Percentiles rank a stretch among this genome's conserved stretches.
Conservation (phyloP, 257 asterid species). For the Rubia yunnanensis region DNA sequence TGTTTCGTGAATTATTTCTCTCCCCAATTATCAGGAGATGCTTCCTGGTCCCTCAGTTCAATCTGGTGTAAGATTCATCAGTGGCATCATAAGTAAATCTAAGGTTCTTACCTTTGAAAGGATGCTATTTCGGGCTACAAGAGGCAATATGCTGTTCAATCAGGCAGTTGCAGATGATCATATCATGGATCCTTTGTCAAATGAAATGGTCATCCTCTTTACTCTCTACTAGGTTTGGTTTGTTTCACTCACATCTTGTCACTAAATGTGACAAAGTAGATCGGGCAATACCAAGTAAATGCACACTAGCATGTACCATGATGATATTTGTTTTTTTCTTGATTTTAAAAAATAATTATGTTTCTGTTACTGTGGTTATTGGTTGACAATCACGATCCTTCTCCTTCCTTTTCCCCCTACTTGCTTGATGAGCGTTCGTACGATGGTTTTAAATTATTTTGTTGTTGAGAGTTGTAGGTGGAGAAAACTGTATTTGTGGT, state of each 20-base stretch:
- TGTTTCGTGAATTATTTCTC: background rate
- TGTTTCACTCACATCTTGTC: background rate
- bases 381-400: background rate
- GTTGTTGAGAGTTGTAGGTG: constrained; percentile 45
- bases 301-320: background rate
- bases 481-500: constrained; percentile 88
- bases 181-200: constrained; percentile 73
- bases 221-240: background rate
- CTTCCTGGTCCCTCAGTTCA: constrained; percentile 68
- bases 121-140: constrained; percentile 94
- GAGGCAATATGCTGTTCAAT: constrained; percentile 97
- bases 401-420: constrained; percentile 3
- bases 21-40: constrained; percentile 58
- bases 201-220: constrained; percentile 60
- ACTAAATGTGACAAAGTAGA: background rate
- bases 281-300: background rate
- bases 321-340: background rate
- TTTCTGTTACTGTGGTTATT: background rate
- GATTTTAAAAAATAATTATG: background rate
- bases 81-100: constrained; percentile 84
- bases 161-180: constrained; percentile 71
- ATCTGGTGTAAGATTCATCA: constrained; percentile 85
- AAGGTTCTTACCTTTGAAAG: constrained; percentile 79
- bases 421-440: constrained; percentile 15
- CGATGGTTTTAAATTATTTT: constrained; percentile 9